Base-by-base conservation (phyloP, 345 rosid species). In the Gossypium herbaceum region DNA sequence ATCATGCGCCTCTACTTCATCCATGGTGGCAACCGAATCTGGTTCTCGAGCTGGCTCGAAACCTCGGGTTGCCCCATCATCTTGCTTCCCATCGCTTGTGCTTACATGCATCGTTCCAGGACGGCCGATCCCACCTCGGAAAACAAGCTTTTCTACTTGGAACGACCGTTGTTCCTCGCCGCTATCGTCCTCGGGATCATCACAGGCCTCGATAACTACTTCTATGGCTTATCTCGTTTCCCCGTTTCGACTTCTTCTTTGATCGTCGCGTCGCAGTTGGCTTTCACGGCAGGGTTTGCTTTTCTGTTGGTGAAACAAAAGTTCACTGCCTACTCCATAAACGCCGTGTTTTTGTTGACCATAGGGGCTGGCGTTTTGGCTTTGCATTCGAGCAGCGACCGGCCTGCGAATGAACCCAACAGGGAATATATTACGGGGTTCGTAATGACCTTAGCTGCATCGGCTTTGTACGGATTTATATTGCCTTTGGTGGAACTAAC, bases 241-340 rank as follows among this genome's bases (percentile, higher is more conserved):
- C 95, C 97, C 0, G 88, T 90, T 68, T 93, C 97, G 7, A 93
- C 97, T 0, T 84, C 97, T 39, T 41, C 98, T 25, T 81, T 91
- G 43, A 80, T 89, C 75, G 81, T 94, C 47, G 94, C 92, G 0
- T 54, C 86, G 15, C 96, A 90, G 78, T 81, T 92, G 83, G 94
- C 87, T 15, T 89, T 90, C 82, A 88, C 89, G 0, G 97, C 96
- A 2, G 82, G 48, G 47, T 94, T 91, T 58, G 89, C 95, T 0
- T 90, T 79, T 79, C 74, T 94, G 12, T 45, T 94, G 79, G 97
- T 94, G 51, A 89, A 80, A 45, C 90, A 94, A 45, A 88, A 80
- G 81, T 87, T 94, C 76, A 89, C 87, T 15, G 69, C 87, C 6
- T 92, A 81, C 45, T 80, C 93, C 4, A 79, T 84, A 59, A 90